Evolutionary conservation across 371 early-diverging fungal species (phyloP).

Genomic region (Mucor piriformis): DNA sequence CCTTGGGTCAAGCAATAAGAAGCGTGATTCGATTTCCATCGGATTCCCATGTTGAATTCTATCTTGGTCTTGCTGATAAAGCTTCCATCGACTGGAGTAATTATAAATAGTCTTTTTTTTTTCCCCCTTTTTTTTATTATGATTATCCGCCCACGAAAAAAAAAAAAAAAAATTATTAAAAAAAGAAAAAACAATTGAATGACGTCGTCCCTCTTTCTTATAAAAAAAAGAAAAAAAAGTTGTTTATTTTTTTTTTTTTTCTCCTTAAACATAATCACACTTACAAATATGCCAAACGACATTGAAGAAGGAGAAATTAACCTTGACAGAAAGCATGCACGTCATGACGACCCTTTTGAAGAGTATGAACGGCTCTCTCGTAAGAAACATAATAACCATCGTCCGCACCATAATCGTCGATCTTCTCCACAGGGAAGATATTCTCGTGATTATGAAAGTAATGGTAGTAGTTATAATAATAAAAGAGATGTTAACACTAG

Average conservation of each 20-base stretch:
- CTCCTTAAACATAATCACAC: not conserved
- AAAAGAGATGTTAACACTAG: slow-evolving; percentile 22
- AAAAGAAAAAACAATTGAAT: not conserved
- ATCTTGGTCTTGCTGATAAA: slow-evolving; percentile 42
- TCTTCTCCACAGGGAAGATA: slow-evolving; percentile 16
- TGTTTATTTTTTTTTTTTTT: not conserved
- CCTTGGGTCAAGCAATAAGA: slow-evolving; percentile 50
- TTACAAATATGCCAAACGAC: slow-evolving; percentile 2
- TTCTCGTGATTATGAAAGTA: slow-evolving; percentile 27
- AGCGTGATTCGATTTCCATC: slow-evolving; percentile 40
- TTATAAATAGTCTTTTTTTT: slow-evolving; percentile 3
- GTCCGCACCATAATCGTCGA: not conserved
- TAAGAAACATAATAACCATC: not conserved
- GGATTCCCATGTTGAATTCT: slow-evolving; percentile 44
- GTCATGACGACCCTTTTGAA: slow-evolving; percentile 36
- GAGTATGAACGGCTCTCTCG: slow-evolving; percentile 45
- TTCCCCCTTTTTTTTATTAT: not conserved
- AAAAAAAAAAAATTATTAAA: not conserved
- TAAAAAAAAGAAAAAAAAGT: not conserved
- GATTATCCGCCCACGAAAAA: not conserved
- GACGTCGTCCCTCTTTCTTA: not conserved
- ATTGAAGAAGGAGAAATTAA: slow-evolving; percentile 28
- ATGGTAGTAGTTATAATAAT: slow-evolving; percentile 13
- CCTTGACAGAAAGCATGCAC: not conserved
- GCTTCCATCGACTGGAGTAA: slow-evolving; percentile 51